Base-by-base conservation (phyloP, 306 rosid genomes). In the Quercus engelmannii region DNA sequence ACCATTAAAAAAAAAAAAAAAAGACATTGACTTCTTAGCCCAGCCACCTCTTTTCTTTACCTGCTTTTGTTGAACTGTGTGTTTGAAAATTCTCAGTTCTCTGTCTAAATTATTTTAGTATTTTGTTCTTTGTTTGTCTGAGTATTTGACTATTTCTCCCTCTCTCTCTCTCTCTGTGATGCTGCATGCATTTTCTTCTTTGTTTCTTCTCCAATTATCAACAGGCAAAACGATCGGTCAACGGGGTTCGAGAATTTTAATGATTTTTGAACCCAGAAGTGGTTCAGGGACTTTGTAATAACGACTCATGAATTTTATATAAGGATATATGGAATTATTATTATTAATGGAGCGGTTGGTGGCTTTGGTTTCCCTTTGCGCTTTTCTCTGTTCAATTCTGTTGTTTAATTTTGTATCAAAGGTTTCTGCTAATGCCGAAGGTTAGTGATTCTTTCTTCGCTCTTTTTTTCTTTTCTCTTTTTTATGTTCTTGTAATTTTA, bases 371-470 rank as follows among this genome's bases (percentile, higher is more conserved):
- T 67, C 35, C 43, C 74, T 69, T 81, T 86, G 74, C 33, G 79
- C 83, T 84, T 83, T 86, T 81, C 63, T 88, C 74, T 87, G 85
- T 82, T 76, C 83, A 63, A 71, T 89, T 89, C 78, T 88, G 63
- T 61, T 84, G 55, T 79, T 88, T 80, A 88, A 83, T 83, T 93
- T 91, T 63, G 76, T 89, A 31, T 67, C 62, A 11, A 79, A 82
- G 76, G 87, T 82, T 28, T 80, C 92, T 80, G 88, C 87, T 54
- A 91, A 89, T 87, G 79, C 87, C 10, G 97, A 93, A 89, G 98
- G 97, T 93, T 82, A 31, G 46, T 38, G 46, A 78, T 81, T 1
- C 57, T 31, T 28, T 5, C 20, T 13, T 13, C 59, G 26, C 43
- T 30, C 49, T 19, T 55, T 57, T 21, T 76, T 55, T 3, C 28